phyloP scores from a whole-genome alignment of 805 yeast genomes.

The Metschnikowia picachoensis region DNA sequence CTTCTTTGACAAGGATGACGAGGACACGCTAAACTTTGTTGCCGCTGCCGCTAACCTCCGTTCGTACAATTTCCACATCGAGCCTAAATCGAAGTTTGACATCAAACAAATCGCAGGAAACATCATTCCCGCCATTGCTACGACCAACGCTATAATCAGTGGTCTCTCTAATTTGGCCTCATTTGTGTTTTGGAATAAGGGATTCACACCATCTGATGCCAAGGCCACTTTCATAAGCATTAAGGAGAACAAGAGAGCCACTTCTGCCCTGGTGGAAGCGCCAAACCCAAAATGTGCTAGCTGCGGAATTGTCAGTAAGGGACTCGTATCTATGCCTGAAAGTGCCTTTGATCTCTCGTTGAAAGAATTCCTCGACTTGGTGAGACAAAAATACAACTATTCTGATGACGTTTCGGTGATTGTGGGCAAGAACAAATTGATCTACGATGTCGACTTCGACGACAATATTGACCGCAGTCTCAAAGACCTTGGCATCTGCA shows the following conservation, averaged over 20 bases:
- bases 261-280: constrained; percentile 54
- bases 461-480: constrained; percentile 59
- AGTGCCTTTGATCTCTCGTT: constrained; percentile 48
- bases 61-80: constrained; percentile 66
- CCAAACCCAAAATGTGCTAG: constrained; percentile 75
- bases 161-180: constrained; percentile 82
- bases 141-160: constrained; percentile 93
- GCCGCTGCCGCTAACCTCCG: constrained; percentile 80
- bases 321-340: constrained; percentile 5
- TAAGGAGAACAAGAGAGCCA: constrained; percentile 58
- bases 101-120: constrained; percentile 95
- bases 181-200: constrained; percentile 43
- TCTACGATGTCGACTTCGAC: constrained; percentile 86
- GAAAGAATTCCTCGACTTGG: constrained; percentile 45
- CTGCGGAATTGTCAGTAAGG: constrained; percentile 46
- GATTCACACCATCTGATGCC: constrained; percentile 25
- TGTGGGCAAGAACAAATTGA: constrained; percentile 53
- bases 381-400: constrained; percentile 51
- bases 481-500: constrained; percentile 44
- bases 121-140: constrained; percentile 97
- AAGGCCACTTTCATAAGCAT: constrained; percentile 38
- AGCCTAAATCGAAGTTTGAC: constrained; percentile 72
- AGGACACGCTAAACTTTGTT: constrained; percentile 84
- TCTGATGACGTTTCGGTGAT: constrained; percentile 55
- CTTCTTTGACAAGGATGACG: constrained; percentile 92